Evolutionary conservation across 495 filamentous ascomycete species (phyloP).

Genomic region (Penicillium longicatenatum): DNA sequence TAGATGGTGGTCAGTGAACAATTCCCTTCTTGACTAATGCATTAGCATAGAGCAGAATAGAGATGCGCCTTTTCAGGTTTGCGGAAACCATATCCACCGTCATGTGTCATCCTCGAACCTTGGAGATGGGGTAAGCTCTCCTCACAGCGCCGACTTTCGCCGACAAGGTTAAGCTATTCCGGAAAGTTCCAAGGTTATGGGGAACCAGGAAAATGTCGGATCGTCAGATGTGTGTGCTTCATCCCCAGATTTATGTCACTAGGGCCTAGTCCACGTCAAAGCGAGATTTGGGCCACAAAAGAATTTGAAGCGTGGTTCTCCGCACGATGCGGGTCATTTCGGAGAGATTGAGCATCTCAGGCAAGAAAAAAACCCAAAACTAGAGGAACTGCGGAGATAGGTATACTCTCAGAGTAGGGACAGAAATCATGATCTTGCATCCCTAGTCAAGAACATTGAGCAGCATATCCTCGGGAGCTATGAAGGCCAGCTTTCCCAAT

Average conservation of each 20-base stretch:
- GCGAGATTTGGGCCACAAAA: neutral
- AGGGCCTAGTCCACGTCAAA: neutral
- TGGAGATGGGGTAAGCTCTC: neutral
- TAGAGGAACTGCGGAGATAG: neutral
- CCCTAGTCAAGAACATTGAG: too few relatives aligned
- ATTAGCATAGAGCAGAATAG: too few relatives aligned
- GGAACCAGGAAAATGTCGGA: neutral
- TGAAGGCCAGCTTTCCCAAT: too few relatives aligned
- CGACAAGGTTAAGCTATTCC: neutral
- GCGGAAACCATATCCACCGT: neutral
- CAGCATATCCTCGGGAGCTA: neutral
- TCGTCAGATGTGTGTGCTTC: neutral
- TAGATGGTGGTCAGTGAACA: too few relatives aligned
- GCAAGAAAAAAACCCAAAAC: neutral
- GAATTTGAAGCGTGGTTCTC: neutral
- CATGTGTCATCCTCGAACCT: neutral
- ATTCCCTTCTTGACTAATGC: too few relatives aligned
- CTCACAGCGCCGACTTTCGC: neutral
- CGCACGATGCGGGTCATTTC: conserved; percentile 2
- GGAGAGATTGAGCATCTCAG: neutral
- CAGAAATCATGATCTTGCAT: too few relatives aligned
- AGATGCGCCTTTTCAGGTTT: neutral
- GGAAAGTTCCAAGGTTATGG: neutral
- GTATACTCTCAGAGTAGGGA: neutral
- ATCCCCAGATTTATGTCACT: conserved; percentile 2